Percentiles rank a stretch among this genome's conserved stretches.
Conservation (phyloP, 2,329 filamentous ascomycete genomes). For the Daldinia sp. region DNA sequence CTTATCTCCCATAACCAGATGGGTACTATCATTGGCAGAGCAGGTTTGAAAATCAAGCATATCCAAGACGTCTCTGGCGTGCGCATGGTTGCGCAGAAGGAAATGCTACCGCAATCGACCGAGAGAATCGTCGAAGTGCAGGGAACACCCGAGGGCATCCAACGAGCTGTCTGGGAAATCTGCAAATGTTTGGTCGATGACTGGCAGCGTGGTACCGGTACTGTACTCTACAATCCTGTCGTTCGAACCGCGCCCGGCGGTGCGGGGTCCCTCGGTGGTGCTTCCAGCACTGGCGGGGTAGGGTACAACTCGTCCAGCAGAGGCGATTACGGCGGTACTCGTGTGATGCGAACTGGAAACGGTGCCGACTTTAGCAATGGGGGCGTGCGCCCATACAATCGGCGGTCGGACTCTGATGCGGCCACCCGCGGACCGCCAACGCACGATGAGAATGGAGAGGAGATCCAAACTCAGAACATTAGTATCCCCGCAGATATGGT, state of each 20-base stretch:
- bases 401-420: slow-evolving; percentile 86
- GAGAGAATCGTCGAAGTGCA: slow-evolving; percentile 98
- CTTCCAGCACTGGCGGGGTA: slow-evolving; percentile 58
- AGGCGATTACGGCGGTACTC: slow-evolving; percentile 71
- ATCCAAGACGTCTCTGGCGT: slow-evolving; percentile 97
- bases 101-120: slow-evolving; percentile 98
- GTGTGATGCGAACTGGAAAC: slow-evolving; percentile 95
- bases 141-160: slow-evolving; percentile 92
- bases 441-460: slow-evolving; percentile 95
- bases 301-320: slow-evolving; percentile 60
- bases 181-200: slow-evolving; percentile 98
- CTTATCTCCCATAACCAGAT: slow-evolving; percentile 99
- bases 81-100: slow-evolving; percentile 99
- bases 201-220: slow-evolving; percentile 96
- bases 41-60: slow-evolving; percentile 98
- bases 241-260: slow-evolving; percentile 82
- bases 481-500: slow-evolving; percentile 99
- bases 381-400: slow-evolving; percentile 74
- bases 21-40: slow-evolving; percentile 98
- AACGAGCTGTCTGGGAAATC: slow-evolving; percentile 98
- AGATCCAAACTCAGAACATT: slow-evolving; percentile 99
- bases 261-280: slow-evolving; percentile 56
- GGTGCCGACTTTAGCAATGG: slow-evolving; percentile 97
- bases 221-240: slow-evolving; percentile 96
- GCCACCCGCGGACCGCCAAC: slow-evolving; percentile 84